These are phyloP conservation scores for Malus sylvestris DNA, from an alignment of 306 rosid species.

Conservation along the genomic window DNA sequence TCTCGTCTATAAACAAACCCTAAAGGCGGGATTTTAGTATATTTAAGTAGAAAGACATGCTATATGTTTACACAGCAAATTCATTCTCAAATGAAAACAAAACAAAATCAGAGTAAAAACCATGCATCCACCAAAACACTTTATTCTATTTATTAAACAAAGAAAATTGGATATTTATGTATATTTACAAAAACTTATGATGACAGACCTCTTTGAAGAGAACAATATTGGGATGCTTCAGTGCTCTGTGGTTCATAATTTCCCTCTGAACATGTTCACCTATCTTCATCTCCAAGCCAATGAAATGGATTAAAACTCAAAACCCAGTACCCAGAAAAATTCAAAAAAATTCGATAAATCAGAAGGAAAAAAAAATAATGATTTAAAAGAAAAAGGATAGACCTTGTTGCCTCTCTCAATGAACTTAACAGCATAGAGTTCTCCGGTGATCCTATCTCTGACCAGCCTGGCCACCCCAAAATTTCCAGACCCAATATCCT, in stretches of 20 bases:
- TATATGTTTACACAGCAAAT: background rate
- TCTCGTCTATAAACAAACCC: too few relatives aligned
- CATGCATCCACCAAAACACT: too few relatives aligned
- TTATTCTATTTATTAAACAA: background rate
- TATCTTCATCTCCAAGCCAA: conserved; percentile 39
- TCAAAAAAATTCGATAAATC: background rate
- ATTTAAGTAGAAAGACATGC: background rate
- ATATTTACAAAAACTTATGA: background rate
- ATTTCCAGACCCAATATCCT: conserved; percentile 76
- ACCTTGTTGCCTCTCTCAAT: conserved; percentile 86
- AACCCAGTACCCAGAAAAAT: background rate
- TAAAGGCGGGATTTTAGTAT: too few relatives aligned
- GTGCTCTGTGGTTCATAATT: conserved; percentile 83
- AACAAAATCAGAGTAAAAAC: too few relatives aligned
- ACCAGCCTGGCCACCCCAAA: conserved; percentile 71
- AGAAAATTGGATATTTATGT: background rate
- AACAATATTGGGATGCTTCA: conserved; percentile 77
- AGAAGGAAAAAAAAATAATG: background rate
- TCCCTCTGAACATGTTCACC: conserved; percentile 78
- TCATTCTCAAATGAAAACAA: background rate
- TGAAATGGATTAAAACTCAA: background rate
- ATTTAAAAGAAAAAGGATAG: background rate
- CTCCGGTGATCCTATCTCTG: conserved; percentile 45
- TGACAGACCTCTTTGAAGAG: conserved; percentile 71
- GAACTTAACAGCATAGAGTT: conserved; percentile 64